Evolutionary conservation across 106 monocot species (phyloP).

Genomic region (Allium cepa): DNA sequence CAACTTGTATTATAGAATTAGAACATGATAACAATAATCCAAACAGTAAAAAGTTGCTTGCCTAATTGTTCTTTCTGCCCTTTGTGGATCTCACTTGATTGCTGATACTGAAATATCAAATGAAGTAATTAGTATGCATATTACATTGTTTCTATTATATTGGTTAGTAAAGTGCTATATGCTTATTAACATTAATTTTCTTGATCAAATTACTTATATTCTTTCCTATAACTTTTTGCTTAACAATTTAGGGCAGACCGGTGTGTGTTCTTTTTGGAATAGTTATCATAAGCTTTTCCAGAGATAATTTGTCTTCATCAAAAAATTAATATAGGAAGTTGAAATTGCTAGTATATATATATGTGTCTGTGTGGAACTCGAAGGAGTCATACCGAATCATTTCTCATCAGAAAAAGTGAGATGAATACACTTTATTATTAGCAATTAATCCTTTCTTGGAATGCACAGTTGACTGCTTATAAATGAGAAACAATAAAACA

Average conservation of each 20-base stretch:
- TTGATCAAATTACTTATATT: not conserved
- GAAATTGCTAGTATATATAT: not conserved
- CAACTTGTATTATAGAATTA: not conserved
- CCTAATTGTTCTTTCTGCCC: slow-evolving; percentile 3
- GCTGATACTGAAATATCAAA: not conserved
- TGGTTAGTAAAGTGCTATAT: not conserved
- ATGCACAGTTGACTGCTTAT: no score
- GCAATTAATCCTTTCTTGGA: no score
- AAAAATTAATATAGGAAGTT: no score
- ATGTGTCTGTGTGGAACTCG: no score
- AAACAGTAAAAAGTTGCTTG: not conserved
- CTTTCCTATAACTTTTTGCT: not conserved
- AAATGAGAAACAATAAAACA: no score
- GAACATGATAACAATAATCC: not conserved
- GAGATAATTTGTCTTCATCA: no score
- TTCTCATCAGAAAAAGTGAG: not conserved
- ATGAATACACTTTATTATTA: not conserved
- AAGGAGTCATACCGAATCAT: not conserved
- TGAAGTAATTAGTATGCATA: not conserved
- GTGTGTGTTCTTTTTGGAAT: not conserved
- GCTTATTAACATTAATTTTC: not conserved
- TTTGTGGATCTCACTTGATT: not conserved
- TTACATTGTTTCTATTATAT: not conserved
- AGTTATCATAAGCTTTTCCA: not conserved
- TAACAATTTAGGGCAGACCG: not conserved